Evolutionary conservation across 306 rosid species (phyloP).

Genomic region (Vigna mungo): DNA sequence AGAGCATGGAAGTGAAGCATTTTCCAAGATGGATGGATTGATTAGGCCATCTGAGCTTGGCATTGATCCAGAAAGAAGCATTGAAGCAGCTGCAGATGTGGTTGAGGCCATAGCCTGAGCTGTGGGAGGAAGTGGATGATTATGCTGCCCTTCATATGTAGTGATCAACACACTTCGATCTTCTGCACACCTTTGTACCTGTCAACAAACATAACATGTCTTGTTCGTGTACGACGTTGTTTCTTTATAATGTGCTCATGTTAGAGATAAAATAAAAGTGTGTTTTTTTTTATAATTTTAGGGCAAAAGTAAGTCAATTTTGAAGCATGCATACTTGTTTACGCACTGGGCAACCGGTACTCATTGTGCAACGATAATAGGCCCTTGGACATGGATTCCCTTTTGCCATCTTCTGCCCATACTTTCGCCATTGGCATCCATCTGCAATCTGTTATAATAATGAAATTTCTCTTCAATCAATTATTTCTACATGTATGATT

Average conservation of each 20-base stretch:
- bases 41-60: slow-evolving; percentile 56
- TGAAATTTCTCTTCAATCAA: too few species aligned
- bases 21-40: slow-evolving; percentile 49
- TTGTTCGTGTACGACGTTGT: background rate
- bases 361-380: slow-evolving; percentile 81
- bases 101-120: slow-evolving; percentile 76
- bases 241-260: background rate
- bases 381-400: slow-evolving; percentile 82
- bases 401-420: slow-evolving; percentile 83
- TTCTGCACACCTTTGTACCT: slow-evolving; percentile 85
- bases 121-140: slow-evolving; percentile 80
- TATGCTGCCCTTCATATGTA: slow-evolving; percentile 83
- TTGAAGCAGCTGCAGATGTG: slow-evolving; percentile 75
- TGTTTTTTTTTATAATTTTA: too few species aligned
- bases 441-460: slow-evolving; percentile 56
- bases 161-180: slow-evolving; percentile 67
- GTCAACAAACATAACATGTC: background rate
- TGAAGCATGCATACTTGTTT: slow-evolving; percentile 56
- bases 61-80: slow-evolving; percentile 77
- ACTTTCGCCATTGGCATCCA: slow-evolving; percentile 84
- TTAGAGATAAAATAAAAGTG: too few species aligned
- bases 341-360: slow-evolving; percentile 67
- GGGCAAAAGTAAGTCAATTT: background rate
- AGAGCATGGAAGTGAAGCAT: slow-evolving; percentile 46
- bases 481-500: too few species aligned